Evolutionary conservation across 2,329 filamentous ascomycete species (phyloP), one percentile per base, ranked within the genome.

Genomic region (Capronia americana): DNA sequence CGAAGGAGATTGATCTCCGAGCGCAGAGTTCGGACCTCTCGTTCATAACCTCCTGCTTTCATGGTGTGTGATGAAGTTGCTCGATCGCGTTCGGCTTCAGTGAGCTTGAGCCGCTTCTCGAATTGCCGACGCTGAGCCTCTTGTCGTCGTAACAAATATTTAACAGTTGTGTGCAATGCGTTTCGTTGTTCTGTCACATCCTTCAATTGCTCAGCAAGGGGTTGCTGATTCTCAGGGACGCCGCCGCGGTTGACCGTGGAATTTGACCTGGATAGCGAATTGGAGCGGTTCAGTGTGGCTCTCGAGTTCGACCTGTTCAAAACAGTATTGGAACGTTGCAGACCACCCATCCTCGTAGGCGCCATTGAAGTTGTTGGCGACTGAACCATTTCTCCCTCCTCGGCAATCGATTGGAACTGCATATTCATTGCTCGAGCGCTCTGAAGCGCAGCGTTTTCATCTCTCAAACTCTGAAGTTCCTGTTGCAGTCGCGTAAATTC

Each of bases 101-200:
- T 82, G 57, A 88, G 83, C 57, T 85, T 87, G 71, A 96, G 90
- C 70, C 88, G 91, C 80, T 96, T 96, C 71, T 90, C 84, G 71
- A 93, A 92, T 71, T 96, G 91, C 53, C 88, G 89, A 71, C 90
- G 91, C 78, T 97, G 92, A 75, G 90, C 86, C 70, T 94, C 90
- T 71, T 97, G 93, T 60, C 95, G 88, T 69, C 93, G 88, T 12
- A 98, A 86, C 17, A 99, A 84, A 67, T 88, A 92, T 80, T 91
- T 93, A 61, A 99, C 83, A 6, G 95, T 92, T 67, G 87, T 88
- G 80, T 98, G 95, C 6, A 99, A 84, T 0, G 94, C 93, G 78
- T 99, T 94, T 55, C 95, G 88, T 80, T 99, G 95, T 51, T 92
- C 89, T 79, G 98, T 94, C 11, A 97, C 89, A 71, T 98, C 94